Percentiles rank a stretch among this genome's conserved stretches.
phyloP scores from a whole-genome alignment of 1,284 basidiomycete genomes.

The Sutorius eximius region DNA sequence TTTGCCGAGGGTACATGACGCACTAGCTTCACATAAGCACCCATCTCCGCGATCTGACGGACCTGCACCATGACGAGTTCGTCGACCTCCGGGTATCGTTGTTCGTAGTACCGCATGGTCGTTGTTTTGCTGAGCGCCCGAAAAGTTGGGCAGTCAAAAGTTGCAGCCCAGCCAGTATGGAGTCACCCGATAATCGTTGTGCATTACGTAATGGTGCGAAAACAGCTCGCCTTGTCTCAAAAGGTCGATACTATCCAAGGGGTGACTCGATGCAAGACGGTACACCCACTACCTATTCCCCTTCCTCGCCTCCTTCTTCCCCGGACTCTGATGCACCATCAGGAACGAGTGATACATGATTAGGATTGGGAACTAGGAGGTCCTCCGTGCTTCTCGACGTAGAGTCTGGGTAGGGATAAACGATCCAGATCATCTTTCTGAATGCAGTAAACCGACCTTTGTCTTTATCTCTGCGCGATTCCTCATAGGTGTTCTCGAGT shows the following conservation, averaged over 20 bases:
- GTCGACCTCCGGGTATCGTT: slow-evolving; percentile 86
- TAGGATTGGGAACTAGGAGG: slow-evolving; percentile 34
- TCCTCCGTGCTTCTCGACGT: slow-evolving; percentile 22
- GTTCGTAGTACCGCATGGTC: slow-evolving; percentile 78
- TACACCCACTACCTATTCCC: background rate
- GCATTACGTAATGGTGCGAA: slow-evolving; percentile 1
- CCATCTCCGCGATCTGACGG: slow-evolving; percentile 99
- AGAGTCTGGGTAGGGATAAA: slow-evolving; percentile 7
- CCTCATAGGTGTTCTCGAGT: slow-evolving; percentile 48
- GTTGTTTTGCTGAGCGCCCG: background rate
- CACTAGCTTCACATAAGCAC: slow-evolving; percentile 97
- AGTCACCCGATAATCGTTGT: background rate
- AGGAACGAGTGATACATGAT: slow-evolving; percentile 14
- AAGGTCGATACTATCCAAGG: background rate
- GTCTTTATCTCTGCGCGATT: slow-evolving; percentile 22
- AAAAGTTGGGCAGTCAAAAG: background rate
- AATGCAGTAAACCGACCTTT: slow-evolving; percentile 16
- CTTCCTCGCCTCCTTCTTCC: slow-evolving; percentile 12
- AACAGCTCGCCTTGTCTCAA: background rate
- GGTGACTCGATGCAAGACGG: background rate
- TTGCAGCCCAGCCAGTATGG: background rate
- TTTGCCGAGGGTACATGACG: slow-evolving; percentile 34
- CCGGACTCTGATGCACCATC: slow-evolving; percentile 12
- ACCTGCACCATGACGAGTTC: slow-evolving; percentile 99
- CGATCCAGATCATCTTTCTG: background rate